Conservation (phyloP, 2,329 filamentous ascomycete genomes). For the Xylaria sp. region DNA sequence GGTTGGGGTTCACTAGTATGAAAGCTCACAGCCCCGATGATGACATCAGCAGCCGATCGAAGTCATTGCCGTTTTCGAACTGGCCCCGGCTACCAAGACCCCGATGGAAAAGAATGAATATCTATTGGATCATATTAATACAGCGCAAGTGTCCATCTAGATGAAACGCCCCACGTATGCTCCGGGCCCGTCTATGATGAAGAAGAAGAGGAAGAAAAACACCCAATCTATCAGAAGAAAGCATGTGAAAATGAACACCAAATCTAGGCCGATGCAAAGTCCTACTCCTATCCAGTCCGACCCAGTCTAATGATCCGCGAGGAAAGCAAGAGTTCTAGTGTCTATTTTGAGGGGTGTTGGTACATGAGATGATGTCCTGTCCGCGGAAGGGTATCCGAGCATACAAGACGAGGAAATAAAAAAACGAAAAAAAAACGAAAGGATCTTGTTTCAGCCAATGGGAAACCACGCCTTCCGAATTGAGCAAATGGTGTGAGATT, state of each 20-base stretch:
- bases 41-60: neutral
- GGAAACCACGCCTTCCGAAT: neutral
- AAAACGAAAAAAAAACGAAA: conserved; percentile 4
- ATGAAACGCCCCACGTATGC: conserved; percentile 31
- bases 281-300: conserved; percentile 1
- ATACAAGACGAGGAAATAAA: neutral
- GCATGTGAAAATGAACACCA: neutral
- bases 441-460: conserved; percentile 8
- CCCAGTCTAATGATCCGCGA: conserved; percentile 16
- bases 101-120: conserved; percentile 5
- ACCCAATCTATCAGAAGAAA: neutral
- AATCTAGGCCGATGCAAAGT: conserved; percentile 2
- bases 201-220: neutral
- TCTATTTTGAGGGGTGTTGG: conserved; percentile 19
- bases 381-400: neutral
- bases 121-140: conserved; percentile 20
- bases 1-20: conserved; percentile 4
- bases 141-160: conserved; percentile 7
- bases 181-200: neutral
- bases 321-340: conserved; percentile 16
- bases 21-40: neutral
- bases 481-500: neutral
- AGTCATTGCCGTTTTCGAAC: neutral
- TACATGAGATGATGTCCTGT: neutral
- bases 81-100: neutral